Evolutionary conservation across 345 rosid species (phyloP).

Genomic region (Odontarrhena argentea): DNA sequence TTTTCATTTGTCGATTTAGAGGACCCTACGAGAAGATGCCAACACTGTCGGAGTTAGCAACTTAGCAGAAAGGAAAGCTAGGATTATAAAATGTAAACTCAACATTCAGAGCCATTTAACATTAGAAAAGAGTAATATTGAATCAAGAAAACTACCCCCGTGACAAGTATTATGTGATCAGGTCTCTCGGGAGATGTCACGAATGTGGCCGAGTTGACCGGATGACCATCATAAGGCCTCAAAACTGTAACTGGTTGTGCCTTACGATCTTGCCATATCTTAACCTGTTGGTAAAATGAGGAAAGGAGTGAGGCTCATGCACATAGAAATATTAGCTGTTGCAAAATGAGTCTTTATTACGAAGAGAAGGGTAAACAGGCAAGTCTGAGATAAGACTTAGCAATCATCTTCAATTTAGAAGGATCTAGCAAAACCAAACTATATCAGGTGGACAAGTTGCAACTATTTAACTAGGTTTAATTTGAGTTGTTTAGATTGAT

Average conservation of each 20-base stretch:
- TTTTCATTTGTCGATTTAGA: conserved; percentile 71
- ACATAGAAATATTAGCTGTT: conserved; percentile 14
- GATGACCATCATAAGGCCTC: conserved; percentile 83
- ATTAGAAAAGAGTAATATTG: neutral
- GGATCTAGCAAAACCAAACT: no score
- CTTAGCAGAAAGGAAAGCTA: conserved; percentile 1
- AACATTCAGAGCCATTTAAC: conserved; percentile 11
- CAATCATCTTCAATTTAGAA: neutral
- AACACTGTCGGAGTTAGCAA: conserved; percentile 1
- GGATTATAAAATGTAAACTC: conserved; percentile 1
- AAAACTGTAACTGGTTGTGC: conserved; percentile 62
- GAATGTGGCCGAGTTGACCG: conserved; percentile 74
- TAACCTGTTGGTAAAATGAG: conserved; percentile 54
- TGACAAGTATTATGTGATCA: conserved; percentile 79
- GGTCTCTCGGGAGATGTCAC: conserved; percentile 72
- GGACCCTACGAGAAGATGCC: conserved; percentile 58
- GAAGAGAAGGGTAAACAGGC: neutral
- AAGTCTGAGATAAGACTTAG: neutral
- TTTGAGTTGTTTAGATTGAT: no score
- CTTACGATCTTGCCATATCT: conserved; percentile 92
- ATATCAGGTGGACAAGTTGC: no score
- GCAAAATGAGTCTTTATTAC: conserved; percentile 11
- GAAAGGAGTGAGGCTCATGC: conserved; percentile 9
- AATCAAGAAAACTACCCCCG: conserved; percentile 60
- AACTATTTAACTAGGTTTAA: no score